Percentiles rank a stretch among this genome's conserved stretches.
Conservation (phyloP, 345 rosid genomes). For the Nephelium lappaceum region DNA sequence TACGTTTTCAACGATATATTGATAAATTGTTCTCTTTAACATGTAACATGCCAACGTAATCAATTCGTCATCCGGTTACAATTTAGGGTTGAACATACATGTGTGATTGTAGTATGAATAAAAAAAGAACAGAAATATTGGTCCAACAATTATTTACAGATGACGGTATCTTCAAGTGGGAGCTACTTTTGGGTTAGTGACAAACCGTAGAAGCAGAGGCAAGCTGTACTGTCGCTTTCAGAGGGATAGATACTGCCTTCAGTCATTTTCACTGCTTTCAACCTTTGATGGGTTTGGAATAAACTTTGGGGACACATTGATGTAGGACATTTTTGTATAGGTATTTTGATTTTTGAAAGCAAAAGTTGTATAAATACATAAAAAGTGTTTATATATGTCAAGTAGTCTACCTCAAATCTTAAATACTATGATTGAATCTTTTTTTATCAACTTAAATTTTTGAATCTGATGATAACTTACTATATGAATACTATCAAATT, state of each 20-base stretch:
- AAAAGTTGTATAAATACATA: too few species aligned
- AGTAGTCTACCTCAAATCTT: too few species aligned
- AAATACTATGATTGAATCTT: too few species aligned
- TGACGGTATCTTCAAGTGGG: background rate
- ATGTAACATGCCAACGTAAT: too few species aligned
- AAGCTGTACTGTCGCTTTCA: slow-evolving; percentile 7
- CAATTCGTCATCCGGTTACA: background rate
- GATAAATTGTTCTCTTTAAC: too few species aligned
- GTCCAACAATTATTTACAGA: background rate
- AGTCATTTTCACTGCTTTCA: background rate
- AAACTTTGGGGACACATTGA: background rate
- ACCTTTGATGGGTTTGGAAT: slow-evolving; percentile 13
- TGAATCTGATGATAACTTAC: too few species aligned
- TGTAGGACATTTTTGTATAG: background rate
- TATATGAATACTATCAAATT: too few species aligned
- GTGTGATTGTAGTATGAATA: background rate
- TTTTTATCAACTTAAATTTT: too few species aligned
- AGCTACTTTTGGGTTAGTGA: slow-evolving; percentile 9
- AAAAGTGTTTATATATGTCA: too few species aligned
- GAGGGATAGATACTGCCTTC: background rate
- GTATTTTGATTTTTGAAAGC: too few species aligned
- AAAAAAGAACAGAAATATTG: background rate
- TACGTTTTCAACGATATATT: too few species aligned
- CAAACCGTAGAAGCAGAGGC: slow-evolving; percentile 11
- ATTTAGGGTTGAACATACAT: too few species aligned